Percentiles rank a stretch among this genome's conserved stretches.
phyloP scores from a whole-genome alignment of 257 asterid species.

The Rhazya stricta region DNA sequence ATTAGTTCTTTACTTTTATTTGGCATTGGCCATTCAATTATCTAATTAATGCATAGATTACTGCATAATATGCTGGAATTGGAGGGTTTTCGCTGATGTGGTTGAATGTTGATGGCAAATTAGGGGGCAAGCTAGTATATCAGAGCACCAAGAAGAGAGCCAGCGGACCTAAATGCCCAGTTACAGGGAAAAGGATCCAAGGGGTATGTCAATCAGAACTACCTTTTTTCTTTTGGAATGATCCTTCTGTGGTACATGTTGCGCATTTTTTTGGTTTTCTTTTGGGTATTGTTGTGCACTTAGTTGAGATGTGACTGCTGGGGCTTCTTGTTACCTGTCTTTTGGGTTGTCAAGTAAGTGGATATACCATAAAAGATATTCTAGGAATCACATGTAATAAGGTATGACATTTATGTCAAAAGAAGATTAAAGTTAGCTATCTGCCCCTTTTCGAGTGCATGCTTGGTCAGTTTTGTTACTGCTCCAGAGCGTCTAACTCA shows the following conservation, averaged over 20 bases:
- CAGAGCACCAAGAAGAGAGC: conserved; percentile 82
- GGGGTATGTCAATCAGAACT: conserved; percentile 40
- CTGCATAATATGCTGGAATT: neutral
- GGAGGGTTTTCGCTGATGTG: neutral
- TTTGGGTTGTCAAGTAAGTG: neutral
- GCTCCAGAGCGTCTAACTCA: neutral
- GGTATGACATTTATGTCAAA: neutral
- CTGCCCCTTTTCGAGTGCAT: neutral
- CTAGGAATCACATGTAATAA: neutral
- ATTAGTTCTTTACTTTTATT: neutral
- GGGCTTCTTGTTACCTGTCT: neutral
- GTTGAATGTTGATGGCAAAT: neutral
- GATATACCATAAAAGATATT: neutral
- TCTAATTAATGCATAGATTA: neutral
- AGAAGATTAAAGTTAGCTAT: neutral
- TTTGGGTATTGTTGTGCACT: neutral
- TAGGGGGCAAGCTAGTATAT: conserved; percentile 73
- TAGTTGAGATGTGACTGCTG: neutral
- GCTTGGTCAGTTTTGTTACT: neutral
- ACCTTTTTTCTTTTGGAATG: neutral
- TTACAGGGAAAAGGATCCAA: conserved; percentile 79
- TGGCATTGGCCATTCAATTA: neutral
- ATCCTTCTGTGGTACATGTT: neutral
- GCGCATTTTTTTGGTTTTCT: neutral
- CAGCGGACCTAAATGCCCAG: conserved; percentile 85